A percentile compares a stretch with the other conserved stretches of the same genome.
These are phyloP conservation scores for Draba incana DNA, from an alignment of 345 rosid species.

Conservation along the genomic window DNA sequence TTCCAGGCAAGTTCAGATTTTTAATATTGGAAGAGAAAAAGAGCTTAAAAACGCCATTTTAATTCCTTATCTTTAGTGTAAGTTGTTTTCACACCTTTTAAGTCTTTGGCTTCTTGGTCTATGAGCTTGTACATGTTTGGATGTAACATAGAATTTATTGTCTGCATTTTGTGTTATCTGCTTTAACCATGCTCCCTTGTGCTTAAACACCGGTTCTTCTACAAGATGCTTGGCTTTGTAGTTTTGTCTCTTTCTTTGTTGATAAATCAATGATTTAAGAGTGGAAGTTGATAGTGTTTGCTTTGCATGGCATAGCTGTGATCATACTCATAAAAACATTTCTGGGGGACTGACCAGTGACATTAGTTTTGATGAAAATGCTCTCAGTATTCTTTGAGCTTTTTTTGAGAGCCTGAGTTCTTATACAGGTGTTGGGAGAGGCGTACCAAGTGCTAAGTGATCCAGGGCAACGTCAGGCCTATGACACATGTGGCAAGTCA, in stretches of 20 bases:
- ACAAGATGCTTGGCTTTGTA: constrained; percentile 12
- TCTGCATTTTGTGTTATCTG: constrained; percentile 5
- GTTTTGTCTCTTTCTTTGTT: constrained; percentile 9
- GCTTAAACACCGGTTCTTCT: constrained; percentile 8
- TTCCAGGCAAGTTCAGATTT: constrained; percentile 66
- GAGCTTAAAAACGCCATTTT: neutral
- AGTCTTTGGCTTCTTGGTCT: constrained; percentile 10
- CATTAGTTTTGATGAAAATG: neutral
- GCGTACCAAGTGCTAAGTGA: constrained; percentile 98
- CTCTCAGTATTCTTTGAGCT: constrained; percentile 3
- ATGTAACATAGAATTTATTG: constrained; percentile 5
- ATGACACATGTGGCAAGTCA: constrained; percentile 85
- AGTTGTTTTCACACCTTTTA: too few relatives aligned
- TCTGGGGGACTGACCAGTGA: constrained; percentile 3
- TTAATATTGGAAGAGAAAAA: neutral
- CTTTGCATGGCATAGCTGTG: neutral
- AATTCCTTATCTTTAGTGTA: neutral
- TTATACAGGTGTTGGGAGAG: constrained; percentile 83
- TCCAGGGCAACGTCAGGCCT: constrained; percentile 88
- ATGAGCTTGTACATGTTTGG: neutral
- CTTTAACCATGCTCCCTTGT: constrained; percentile 2
- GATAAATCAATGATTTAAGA: neutral
- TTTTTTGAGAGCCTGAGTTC: neutral
- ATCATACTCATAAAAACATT: neutral
- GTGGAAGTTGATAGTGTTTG: constrained; percentile 2